Base-by-base conservation (phyloP, 2,329 filamentous ascomycete species). In the Neonectria ditissima region DNA sequence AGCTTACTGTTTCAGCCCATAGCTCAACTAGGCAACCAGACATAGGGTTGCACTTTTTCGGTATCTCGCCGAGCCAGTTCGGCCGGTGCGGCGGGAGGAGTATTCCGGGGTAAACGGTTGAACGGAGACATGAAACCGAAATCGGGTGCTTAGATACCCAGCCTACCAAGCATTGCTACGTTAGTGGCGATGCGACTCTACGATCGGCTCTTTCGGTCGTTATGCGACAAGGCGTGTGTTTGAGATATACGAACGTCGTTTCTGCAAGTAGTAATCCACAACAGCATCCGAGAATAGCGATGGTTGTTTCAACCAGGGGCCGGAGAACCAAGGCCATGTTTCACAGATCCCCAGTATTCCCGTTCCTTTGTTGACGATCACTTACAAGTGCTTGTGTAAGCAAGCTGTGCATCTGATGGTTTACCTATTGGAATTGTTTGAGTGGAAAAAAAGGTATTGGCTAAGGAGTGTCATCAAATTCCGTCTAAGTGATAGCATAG, bases 181-280 rank as follows among this genome's bases (percentile, higher is more conserved):
- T 50, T 9, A 34, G 55, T 39, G 28, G 41, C 55, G 43, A 59
- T 9, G 43, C 50, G 22, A 26, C 22, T 47, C 39, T 55, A 41
- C 28, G 48, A 59, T 63, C 60, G 37, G 44, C 50, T 51, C 43
- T 58, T 44, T 37, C 55, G 50, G 28, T 44, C 28, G 28, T 50
- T 41, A 34, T 55, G 60, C 45, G 55, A 43, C 60, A 59, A 20
- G 50, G 60, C 55, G 51, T 37, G 43, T 44, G 60, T 63, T 63
- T 63, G 55, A 45, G 48, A 53, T 59, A 54, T 50, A 63, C 34
- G 28, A 20, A 24, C 22, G 20, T 37, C 30, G 43, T 32, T 55
- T 30, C 20, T 22, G 22, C 26, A 63, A 48, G 50, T 18, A 50
- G 45, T 43, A 58, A 48, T 28, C 48, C 41, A 45, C 30, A 34